Percentiles rank a stretch among this genome's conserved stretches.
These are phyloP conservation scores for Coprinellus micaceus DNA, from an alignment of 768 basidiomycete species.

Conservation along the genomic window DNA sequence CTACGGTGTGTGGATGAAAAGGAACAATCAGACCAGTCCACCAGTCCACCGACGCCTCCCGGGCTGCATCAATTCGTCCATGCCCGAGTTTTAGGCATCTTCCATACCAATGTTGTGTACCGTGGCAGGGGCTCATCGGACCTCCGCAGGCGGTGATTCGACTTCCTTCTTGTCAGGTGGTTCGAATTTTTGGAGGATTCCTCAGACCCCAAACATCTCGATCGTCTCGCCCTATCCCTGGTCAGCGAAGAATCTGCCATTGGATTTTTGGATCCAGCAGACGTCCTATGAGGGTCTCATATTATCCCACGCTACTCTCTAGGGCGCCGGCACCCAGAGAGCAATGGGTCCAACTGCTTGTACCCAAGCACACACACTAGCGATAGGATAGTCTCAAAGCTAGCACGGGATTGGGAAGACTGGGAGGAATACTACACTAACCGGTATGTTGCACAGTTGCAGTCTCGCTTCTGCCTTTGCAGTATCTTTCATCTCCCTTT, in stretches of 20 bases:
- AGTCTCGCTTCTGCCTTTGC: neutral
- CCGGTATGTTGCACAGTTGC: conserved; percentile 23
- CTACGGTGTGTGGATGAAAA: neutral
- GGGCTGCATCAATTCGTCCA: conserved; percentile 19
- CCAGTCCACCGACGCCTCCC: neutral
- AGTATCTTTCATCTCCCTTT: no score
- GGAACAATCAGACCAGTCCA: no score
- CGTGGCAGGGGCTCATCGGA: neutral
- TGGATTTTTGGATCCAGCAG: conserved; percentile 30
- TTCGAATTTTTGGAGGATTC: neutral
- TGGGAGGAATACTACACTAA: conserved; percentile 32
- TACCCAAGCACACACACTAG: no score
- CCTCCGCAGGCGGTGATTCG: neutral
- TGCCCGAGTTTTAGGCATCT: conserved; percentile 18
- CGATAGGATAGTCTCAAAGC: conserved; percentile 4
- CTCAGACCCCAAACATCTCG: conserved; percentile 32
- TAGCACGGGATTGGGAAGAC: conserved; percentile 5
- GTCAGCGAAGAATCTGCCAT: conserved; percentile 22
- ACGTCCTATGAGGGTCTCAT: conserved; percentile 30
- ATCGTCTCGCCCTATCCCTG: conserved; percentile 19
- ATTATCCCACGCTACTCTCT: conserved; percentile 29
- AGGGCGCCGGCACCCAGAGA: conserved; percentile 9
- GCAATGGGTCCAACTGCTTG: no score
- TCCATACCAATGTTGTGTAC: conserved; percentile 14
- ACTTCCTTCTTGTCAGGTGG: neutral